These are phyloP conservation scores for Spizellomyces punctatus DNA, from an alignment of 192 early-diverging fungal species.

Conservation along the genomic window DNA sequence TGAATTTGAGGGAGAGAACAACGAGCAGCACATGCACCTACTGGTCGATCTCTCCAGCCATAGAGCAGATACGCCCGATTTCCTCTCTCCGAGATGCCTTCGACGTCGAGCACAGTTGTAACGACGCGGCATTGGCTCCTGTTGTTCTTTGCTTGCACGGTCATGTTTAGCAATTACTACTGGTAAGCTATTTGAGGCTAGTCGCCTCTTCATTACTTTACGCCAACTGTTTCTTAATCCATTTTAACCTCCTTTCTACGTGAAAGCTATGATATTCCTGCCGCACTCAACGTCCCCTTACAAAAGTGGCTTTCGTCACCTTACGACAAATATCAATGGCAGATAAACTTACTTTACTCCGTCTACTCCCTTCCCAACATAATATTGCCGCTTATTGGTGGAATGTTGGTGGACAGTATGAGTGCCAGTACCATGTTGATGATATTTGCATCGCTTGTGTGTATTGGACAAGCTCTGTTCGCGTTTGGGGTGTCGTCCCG, in stretches of 20 bases:
- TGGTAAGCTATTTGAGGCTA: slow-evolving; percentile 19
- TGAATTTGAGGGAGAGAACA: no score
- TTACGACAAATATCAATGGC: slow-evolving; percentile 50
- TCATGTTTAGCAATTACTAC: slow-evolving; percentile 63
- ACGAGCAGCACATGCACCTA: no score
- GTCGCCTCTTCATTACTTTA: not conserved
- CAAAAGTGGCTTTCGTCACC: slow-evolving; percentile 43
- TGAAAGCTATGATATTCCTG: slow-evolving; percentile 59
- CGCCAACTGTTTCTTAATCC: not conserved
- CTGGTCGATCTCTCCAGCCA: no score
- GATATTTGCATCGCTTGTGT: slow-evolving; percentile 50
- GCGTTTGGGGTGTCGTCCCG: slow-evolving; percentile 52
- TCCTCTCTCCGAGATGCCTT: no score
- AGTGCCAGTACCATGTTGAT: slow-evolving; percentile 54
- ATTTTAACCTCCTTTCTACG: not conserved
- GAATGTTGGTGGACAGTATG: slow-evolving; percentile 58
- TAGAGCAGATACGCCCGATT: no score
- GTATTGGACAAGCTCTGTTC: slow-evolving; percentile 63
- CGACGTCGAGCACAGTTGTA: not conserved
- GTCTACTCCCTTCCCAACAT: slow-evolving; percentile 70
- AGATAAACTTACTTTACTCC: slow-evolving; percentile 61
- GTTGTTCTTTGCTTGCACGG: slow-evolving; percentile 37
- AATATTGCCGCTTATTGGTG: slow-evolving; percentile 64
- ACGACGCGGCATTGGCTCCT: slow-evolving; percentile 26
- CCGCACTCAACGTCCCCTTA: slow-evolving; percentile 57